These are phyloP conservation scores for Pseudoneurospora amorphoporcata DNA, from an alignment of 495 filamentous ascomycete species.

Conservation along the genomic window DNA sequence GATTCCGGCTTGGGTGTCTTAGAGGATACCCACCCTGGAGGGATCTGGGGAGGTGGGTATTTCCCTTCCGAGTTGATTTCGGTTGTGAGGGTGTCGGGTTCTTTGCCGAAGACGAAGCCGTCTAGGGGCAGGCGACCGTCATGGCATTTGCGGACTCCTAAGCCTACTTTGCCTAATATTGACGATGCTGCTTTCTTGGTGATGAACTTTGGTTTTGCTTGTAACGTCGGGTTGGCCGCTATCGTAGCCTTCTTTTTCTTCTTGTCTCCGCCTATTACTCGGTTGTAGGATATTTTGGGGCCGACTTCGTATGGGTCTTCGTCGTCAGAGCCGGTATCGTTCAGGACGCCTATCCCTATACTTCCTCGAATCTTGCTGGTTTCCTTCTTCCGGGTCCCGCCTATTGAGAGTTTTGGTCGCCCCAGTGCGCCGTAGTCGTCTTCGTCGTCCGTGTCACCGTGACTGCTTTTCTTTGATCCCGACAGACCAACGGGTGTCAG, in stretches of 20 bases:
- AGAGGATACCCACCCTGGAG: conserved; percentile 64
- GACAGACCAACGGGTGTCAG: conserved; percentile 26
- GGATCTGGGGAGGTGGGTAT: conserved; percentile 67
- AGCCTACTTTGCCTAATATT: conserved; percentile 38
- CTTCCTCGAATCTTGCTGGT: conserved; percentile 49
- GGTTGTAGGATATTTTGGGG: conserved; percentile 83
- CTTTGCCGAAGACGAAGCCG: conserved; percentile 67
- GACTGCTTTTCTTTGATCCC: conserved; percentile 7
- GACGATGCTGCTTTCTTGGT: conserved; percentile 53
- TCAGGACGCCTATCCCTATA: conserved; percentile 83
- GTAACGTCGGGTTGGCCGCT: conserved; percentile 51
- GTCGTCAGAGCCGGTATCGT: conserved; percentile 94
- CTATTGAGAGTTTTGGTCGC: conserved; percentile 16
- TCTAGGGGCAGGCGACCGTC: conserved; percentile 80
- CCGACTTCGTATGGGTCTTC: conserved; percentile 92
- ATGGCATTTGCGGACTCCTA: conserved; percentile 67
- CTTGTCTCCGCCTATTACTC: conserved; percentile 72
- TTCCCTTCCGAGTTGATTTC: conserved; percentile 47
- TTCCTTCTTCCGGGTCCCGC: conserved; percentile 24
- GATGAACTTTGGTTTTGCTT: conserved; percentile 63
- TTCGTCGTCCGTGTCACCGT: conserved; percentile 33
- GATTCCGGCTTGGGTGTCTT: conserved; percentile 36
- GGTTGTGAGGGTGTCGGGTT: conserved; percentile 40
- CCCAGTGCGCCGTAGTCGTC: conserved; percentile 26
- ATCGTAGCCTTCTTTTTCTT: conserved; percentile 61